Conservation (phyloP, 1,284 basidiomycete genomes). For the Lentinula novae-zelandiae region DNA sequence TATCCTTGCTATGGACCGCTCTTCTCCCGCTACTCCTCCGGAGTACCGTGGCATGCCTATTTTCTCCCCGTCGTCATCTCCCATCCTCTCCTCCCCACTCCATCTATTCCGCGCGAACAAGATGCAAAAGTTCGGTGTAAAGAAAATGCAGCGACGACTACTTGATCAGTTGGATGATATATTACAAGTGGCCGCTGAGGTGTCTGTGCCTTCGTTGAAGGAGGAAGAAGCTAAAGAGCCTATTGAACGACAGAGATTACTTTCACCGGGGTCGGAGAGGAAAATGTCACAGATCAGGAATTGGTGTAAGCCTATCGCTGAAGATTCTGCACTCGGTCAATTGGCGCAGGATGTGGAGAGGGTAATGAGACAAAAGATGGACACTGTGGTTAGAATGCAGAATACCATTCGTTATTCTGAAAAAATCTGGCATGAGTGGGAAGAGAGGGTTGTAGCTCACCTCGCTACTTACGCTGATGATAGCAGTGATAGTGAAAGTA, state of each 20-base stretch:
- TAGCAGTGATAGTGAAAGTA: slow-evolving; percentile 31
- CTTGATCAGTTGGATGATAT: slow-evolving; percentile 87
- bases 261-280: slow-evolving; percentile 83
- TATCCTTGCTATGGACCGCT: slow-evolving; percentile 56
- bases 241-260: slow-evolving; percentile 87
- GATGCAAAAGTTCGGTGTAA: slow-evolving; percentile 76
- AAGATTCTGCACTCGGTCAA: slow-evolving; percentile 81
- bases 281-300: slow-evolving; percentile 78
- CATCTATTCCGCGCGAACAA: slow-evolving; percentile 69
- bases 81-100: slow-evolving; percentile 64
- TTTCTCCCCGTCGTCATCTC: slow-evolving; percentile 65
- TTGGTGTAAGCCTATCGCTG: slow-evolving; percentile 83
- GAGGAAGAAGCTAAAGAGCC: slow-evolving; percentile 90
- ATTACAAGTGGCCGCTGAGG: slow-evolving; percentile 74
- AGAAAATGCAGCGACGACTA: slow-evolving; percentile 77
- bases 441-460: slow-evolving; percentile 76
- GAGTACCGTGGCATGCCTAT: slow-evolving; percentile 91
- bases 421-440: slow-evolving; percentile 97
- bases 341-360: slow-evolving; percentile 85
- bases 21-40: slow-evolving; percentile 54
- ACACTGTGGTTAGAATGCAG: slow-evolving; percentile 94
- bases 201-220: slow-evolving; percentile 86
- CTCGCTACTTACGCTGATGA: slow-evolving; percentile 56
- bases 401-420: slow-evolving; percentile 98
- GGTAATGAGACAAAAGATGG: slow-evolving; percentile 90